Base-by-base conservation (phyloP, 148 eudicot species). In the Rhododendron vialii region DNA sequence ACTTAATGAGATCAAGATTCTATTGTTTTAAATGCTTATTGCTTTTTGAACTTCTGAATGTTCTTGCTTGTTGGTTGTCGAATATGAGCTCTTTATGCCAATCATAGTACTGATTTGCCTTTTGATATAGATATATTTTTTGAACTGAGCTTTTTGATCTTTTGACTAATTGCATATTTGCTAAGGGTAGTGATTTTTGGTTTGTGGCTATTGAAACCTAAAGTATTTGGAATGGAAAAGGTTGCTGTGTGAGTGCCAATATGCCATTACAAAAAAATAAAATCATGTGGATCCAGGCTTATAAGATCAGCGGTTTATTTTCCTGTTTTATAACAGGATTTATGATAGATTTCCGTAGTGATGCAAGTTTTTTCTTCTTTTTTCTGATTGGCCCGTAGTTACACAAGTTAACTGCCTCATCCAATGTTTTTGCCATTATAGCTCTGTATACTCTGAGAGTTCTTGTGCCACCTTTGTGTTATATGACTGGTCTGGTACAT, bases 71-170 rank as follows among this genome's bases (percentile, higher is more conserved):
- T 83, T 83, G 76, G 82, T 43, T 53, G 43, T 55, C 22, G 22
- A 50, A 55, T 74, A 71, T 74, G 63, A 50, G 71, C 67, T 80
- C 83, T 81, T 81, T 81, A 57, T 81, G 83, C 83, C 48, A 81
- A 81, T 57, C 48, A 12, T 61, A 4, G 15, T 38, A 51, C 84
- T 82, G 15, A n/a, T 38, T 82, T 36, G 11, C 84, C 75, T 24
- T 63, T 10, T 55, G 51, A 48, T 48, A 36, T 36, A 36, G 2
- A 2, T 36, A 2, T 63, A 4, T 7, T 15, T 81, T 20, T 59
- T 59, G 10, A 7, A 59, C 8, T 22, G n/a, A 22, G 65, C n/a
- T 22, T 22, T 59, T 59, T 59, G n/a, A 7, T 59, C 35, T 41
- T 38, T 61, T 82, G 7, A 57, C 17, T 33, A 38, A 36, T 59